Base-by-base conservation (phyloP, 305 asterid genomes). In the Stenogyne calaminthoides region DNA sequence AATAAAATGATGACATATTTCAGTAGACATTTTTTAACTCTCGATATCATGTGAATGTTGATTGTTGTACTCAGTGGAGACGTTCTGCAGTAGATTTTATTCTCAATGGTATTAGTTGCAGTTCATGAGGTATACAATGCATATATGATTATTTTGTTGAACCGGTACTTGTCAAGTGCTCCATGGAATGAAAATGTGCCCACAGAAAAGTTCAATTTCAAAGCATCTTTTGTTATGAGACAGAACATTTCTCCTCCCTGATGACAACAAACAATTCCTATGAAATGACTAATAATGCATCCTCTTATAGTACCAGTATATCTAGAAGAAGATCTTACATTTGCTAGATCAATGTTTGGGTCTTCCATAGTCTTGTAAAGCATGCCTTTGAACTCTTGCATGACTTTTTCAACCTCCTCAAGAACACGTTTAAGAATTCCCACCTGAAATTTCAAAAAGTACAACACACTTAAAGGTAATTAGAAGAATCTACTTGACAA, bases 371-470 rank as follows among this genome's bases (percentile, higher is more conserved):
- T 82, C 81, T 88, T 91, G 80, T 87, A 88, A 75, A 93, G 98
- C 91, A 83, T 91, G 84, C 87, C 87, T 83, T 91, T 92, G 86
- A 95, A 95, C 83, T 92, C 99, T 73, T 81, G 95, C 93, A 95
- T 91, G 58, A 95, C 98, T 78, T 92, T 95, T 83, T 95, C 99
- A 83, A 95, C 97, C 86, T 95, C 99, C 88, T 95, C 99, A 54
- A 95, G 93, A 56, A 95, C 99, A 70, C 99, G 97, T 77, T 91
- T 95, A 64, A 95, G 96, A 80, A 95, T 95, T 78, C 98, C 99
- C 40, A 92, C 97, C 99, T 95, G 89, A 75, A 80, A 83, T 74
- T 70, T 71, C 69, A 37, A 72, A 47, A 62, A 74, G 68, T 44
- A 34, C 52, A 29, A 25, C 57, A 66, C 25, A 29, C 59, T 49